Evolutionary conservation across 1,284 basidiomycete species (phyloP).

Genomic region (Naganishia sp.): DNA sequence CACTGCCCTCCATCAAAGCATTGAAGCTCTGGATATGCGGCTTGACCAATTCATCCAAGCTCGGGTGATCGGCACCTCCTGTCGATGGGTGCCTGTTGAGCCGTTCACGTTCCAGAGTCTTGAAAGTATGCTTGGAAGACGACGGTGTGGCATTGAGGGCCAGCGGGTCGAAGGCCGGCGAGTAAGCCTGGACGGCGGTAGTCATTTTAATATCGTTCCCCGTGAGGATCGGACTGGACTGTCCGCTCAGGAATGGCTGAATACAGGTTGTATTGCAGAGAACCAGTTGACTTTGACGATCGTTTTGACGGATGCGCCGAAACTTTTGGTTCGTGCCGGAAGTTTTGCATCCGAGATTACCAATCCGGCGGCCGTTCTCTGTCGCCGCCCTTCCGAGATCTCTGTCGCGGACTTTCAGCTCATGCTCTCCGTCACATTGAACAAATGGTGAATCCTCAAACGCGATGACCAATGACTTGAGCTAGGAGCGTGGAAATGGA

Average conservation of each 20-base stretch:
- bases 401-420: too few relatives aligned
- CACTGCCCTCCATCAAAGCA: constrained; percentile 85
- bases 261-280: neutral
- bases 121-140: constrained; percentile 60
- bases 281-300: neutral
- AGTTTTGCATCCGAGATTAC: constrained; percentile 13
- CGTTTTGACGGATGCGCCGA: constrained; percentile 25
- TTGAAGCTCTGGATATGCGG: constrained; percentile 98
- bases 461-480: too few relatives aligned
- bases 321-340: constrained; percentile 20
- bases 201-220: neutral
- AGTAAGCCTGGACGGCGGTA: constrained; percentile 11
- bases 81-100: constrained; percentile 76
- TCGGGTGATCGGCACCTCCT: constrained; percentile 70
- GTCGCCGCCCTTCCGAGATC: too few relatives aligned
- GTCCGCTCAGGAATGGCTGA: neutral
- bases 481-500: too few relatives aligned
- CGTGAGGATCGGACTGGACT: neutral
- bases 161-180: constrained; percentile 32
- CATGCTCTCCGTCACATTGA: too few relatives aligned
- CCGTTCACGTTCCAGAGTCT: constrained; percentile 80
- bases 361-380: neutral
- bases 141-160: constrained; percentile 32
- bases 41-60: constrained; percentile 87
- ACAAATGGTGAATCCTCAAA: too few relatives aligned